These are phyloP conservation scores for Boletus smithii DNA, from an alignment of 1,284 basidiomycete genomes.

Conservation along the genomic window DNA sequence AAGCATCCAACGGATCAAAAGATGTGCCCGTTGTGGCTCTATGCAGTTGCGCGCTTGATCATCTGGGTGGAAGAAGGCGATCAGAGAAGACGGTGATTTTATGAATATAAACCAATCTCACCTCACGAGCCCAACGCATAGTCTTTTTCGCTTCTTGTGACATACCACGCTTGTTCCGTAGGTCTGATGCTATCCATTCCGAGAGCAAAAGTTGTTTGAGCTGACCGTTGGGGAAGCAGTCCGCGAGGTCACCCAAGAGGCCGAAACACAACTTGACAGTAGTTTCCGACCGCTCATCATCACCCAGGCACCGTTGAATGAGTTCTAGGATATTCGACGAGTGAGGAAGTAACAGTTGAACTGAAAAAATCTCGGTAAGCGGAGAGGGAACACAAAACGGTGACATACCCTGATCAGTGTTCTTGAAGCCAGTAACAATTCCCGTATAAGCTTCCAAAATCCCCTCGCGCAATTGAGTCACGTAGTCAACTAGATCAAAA, in stretches of 20 bases:
- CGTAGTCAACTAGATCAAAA: constrained; percentile 91
- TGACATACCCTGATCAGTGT: constrained; percentile 67
- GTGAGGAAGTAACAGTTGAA: constrained; percentile 69
- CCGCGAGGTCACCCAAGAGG: constrained; percentile 90
- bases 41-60: constrained; percentile 69
- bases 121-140: constrained; percentile 81
- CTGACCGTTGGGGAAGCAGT: constrained; percentile 76
- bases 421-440: constrained; percentile 87
- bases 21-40: constrained; percentile 28
- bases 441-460: constrained; percentile 98
- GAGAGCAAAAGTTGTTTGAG: constrained; percentile 77
- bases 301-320: constrained; percentile 74
- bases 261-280: constrained; percentile 78
- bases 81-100: not conserved
- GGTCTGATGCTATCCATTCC: constrained; percentile 79
- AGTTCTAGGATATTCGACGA: constrained; percentile 79
- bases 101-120: constrained; percentile 34
- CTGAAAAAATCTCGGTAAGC: constrained; percentile 35
- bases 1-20: constrained; percentile 20
- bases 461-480: constrained; percentile 86
- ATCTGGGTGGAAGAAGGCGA: constrained; percentile 41
- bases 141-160: constrained; percentile 73
- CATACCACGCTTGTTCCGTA: constrained; percentile 70
- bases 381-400: not conserved
- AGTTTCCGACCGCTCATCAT: constrained; percentile 82